Base-by-base conservation (phyloP, 192 early-diverging fungal species). In the Fimicolochytrium jonesii region DNA sequence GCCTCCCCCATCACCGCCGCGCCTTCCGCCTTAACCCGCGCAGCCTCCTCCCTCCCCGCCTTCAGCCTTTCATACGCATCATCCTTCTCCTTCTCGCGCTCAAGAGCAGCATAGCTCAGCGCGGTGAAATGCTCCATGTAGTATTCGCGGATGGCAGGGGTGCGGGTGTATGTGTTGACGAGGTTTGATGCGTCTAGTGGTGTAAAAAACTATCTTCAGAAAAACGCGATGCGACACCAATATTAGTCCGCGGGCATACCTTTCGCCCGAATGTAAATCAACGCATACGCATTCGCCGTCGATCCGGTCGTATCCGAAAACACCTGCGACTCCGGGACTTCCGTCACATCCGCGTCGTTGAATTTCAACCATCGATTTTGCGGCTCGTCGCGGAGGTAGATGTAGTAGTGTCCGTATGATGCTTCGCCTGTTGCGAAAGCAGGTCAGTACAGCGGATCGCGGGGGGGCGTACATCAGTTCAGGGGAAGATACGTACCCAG, bases 371-470 rank as follows among this genome's bases (percentile, higher is more conserved):
- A 76, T 54, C 59, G 15, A 9, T 54, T 39, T 6, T 51, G 20
- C 23, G 42, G 49, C n/a, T 47, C 26, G 36, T 72, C 64, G 29
- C 55, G 66, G 9, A 76, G 51, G 61, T 60, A 77, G 9, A 46
- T 64, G 61, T 60, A 76, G 54, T 77, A 77, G 50, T 77, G 75
- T 2, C 75, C 75, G 55, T 51, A 74, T 31, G 72, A 46, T 7
- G 75, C 75, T 33, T 70, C 65, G 18, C 75, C 75, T 64, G 35
- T 10, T 49, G 11, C n/a, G n/a, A n/a, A n/a, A 39, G 29, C 10
- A 41, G 17, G 13, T 10, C 23, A 31, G 35, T 37, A 13, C 17
- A 44, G 1, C 1, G 2, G 23, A 36, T 17, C 0, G 35, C 20
- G 17, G 0, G 23, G 15, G 54, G 35, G 1, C 13, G 15, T 17